Percentiles rank a stretch among this genome's conserved stretches.
phyloP scores from a whole-genome alignment of 495 filamentous ascomycete species.

The Daldinia loculata region DNA sequence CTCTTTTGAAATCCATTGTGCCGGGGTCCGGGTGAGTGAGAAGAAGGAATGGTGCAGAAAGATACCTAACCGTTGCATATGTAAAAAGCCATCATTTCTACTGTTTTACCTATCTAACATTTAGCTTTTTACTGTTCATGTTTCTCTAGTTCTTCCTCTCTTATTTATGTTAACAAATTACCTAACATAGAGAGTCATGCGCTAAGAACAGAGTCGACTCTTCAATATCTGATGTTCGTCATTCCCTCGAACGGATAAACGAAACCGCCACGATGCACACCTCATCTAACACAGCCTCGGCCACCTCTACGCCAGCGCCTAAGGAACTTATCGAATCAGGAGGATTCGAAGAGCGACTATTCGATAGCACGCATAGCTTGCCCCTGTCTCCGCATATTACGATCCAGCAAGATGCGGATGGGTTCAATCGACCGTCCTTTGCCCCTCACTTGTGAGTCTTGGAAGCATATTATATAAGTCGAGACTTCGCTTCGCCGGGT shows the following conservation, averaged over 20 bases:
- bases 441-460: slow-evolving; percentile 47
- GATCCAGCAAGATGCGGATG: slow-evolving; percentile 47
- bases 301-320: slow-evolving; percentile 11
- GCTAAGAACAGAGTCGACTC: neutral
- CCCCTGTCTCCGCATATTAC: slow-evolving; percentile 51
- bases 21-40: slow-evolving; percentile 16
- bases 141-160: neutral
- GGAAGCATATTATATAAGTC: slow-evolving; percentile 6
- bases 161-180: slow-evolving; percentile 1
- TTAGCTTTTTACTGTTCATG: neutral
- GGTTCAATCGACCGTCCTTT: slow-evolving; percentile 29
- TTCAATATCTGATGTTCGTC: slow-evolving; percentile 11
- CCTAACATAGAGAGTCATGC: slow-evolving; percentile 10
- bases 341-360: slow-evolving; percentile 16
- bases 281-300: slow-evolving; percentile 15
- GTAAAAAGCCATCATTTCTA: slow-evolving; percentile 19
- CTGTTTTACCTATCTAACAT: slow-evolving; percentile 6
- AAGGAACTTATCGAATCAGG: slow-evolving; percentile 10
- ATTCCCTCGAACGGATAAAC: slow-evolving; percentile 14
- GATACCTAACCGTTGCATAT: neutral
- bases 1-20: slow-evolving; percentile 12
- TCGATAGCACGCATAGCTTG: slow-evolving; percentile 19
- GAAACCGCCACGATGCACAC: slow-evolving; percentile 27
- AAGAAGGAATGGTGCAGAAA: slow-evolving; percentile 9
- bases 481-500: slow-evolving; percentile 21